Base-by-base conservation (phyloP, 2,329 filamentous ascomycete species). In the Stagonosporopsis tanaceti region DNA sequence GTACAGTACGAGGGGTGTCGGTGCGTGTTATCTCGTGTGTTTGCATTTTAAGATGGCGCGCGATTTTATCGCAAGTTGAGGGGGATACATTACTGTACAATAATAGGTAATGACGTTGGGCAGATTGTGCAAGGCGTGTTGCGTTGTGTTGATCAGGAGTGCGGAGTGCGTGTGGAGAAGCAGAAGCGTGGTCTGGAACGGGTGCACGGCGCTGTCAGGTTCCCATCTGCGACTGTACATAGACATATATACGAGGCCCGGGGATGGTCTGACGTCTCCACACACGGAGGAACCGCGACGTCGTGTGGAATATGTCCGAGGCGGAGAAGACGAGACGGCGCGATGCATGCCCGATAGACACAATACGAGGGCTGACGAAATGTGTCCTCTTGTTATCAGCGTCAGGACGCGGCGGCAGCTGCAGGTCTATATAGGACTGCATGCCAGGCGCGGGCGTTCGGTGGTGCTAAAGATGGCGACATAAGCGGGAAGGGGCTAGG, bases 341-440 rank as follows among this genome's bases (percentile, higher is more conserved):
- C 15, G n/a, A 35, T 15, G n/a, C n/a, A 47, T 9, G 20, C 25
- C 34, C 27, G 40, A 50, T 41, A 7, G n/a, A n/a, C n/a, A n/a
- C n/a, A n/a, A n/a, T n/a, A n/a, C n/a, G n/a, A n/a, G 24, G 11
- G 12, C 38, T 44, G 53, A 57, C 38, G 54, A 57, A 38, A 57
- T 39, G 38, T 48, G 54, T 44, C 44, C 45, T 48, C 22, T 48
- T 17, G 11, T 9, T 32, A 20, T 14, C 30, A 11, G 45, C 32
- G 48, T 52, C 47, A 57, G 53, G 41, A 28, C 24, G 7, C 11
- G 17, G 37, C 22, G 30, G 38, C 27, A 50, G 41, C 25, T 35
- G 48, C 48, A 52, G 30, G 20, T 24, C 44, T 27, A 41, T 40
- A 42, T 40, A 52, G 2, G 37, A 9, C 11, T 47, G 48, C 53